Base-by-base conservation (phyloP, 1,139 yeast species). In the Candida sp. region DNA sequence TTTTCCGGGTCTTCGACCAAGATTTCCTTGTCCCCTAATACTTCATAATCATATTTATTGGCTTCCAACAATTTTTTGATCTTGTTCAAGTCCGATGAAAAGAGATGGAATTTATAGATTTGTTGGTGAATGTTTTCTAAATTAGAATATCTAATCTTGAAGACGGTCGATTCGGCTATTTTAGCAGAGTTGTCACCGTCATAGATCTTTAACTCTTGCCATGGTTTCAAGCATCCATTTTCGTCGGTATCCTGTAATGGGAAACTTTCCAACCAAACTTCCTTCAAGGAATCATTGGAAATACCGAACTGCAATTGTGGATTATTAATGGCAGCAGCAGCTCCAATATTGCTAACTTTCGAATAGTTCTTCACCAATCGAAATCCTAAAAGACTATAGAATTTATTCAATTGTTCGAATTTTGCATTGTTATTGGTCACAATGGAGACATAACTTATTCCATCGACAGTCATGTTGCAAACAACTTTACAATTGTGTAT, bases 191-290 rank as follows among this genome's bases (percentile, higher is more conserved):
- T 42, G 50, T 73, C 77, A 15, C 84, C 87, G 45, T 81, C 77
- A 56, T 79, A 79, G 38, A 78, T 67, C 38, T 66, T 61, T 47
- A 73, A 60, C 53, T 82, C 86, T 54, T 81, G 86, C 64, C 80
- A 69, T 12, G 89, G 89, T 36, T 73, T 66, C 48, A 79, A 59
- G 54, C 68, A 63, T 2, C 82, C 83, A 38, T 66, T 56, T 21
- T 56, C 59, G 52, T 75, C 79, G 22, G 66, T 45, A 51, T 76
- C 75, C 42, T 80, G 77, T 39, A 83, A 66, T 22, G 87, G 87
- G 61, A 82, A 84, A 22, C 82, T 68, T 55, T 84, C 87, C 39
- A 85, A 58, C 93, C 95, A 86, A 36, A 79, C 64, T 61, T 86
- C 95, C 50, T 73, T 75, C 42, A 82, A 56, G 1, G 90, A 84